phyloP scores from a whole-genome alignment of 176 grass and related monocot species.

The Zea luxurians region DNA sequence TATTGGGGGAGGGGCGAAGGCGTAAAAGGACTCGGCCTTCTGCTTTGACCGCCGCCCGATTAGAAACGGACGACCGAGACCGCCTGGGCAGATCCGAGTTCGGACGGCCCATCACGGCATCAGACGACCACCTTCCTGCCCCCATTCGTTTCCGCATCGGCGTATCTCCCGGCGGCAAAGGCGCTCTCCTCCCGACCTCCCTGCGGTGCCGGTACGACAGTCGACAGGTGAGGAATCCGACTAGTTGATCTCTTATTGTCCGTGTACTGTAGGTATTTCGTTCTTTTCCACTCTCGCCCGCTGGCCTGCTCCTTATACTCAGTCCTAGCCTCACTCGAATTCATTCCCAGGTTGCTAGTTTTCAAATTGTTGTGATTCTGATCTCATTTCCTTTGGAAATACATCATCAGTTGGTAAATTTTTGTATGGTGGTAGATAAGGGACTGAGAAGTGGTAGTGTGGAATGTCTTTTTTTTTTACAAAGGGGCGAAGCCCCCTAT shows the following conservation, averaged over 20 bases:
- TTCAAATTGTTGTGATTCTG: not conserved
- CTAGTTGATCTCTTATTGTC: not conserved
- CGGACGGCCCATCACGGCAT: too few species aligned
- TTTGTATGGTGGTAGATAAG: not conserved
- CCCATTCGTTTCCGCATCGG: not conserved
- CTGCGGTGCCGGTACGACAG: not conserved
- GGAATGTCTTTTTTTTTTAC: not conserved
- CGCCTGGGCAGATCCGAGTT: too few species aligned
- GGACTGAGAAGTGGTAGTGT: not conserved
- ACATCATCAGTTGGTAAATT: not conserved
- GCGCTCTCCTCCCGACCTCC: not conserved
- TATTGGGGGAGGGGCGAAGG: not conserved
- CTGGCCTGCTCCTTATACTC: not conserved
- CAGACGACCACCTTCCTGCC: not conserved
- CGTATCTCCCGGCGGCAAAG: not conserved
- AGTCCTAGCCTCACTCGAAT: not conserved
- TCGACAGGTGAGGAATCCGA: not conserved
- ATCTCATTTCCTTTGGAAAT: not conserved
- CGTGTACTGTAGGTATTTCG: not conserved
- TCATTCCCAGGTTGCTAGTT: not conserved
- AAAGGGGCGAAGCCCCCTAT: too few species aligned
- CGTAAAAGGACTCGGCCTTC: not conserved
- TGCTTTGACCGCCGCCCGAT: not conserved
- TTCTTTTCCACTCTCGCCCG: not conserved
- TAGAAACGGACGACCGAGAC: not conserved